Evolutionary conservation across 2,329 filamentous ascomycete species (phyloP).

Genomic region (Fusarium tricinctum): DNA sequence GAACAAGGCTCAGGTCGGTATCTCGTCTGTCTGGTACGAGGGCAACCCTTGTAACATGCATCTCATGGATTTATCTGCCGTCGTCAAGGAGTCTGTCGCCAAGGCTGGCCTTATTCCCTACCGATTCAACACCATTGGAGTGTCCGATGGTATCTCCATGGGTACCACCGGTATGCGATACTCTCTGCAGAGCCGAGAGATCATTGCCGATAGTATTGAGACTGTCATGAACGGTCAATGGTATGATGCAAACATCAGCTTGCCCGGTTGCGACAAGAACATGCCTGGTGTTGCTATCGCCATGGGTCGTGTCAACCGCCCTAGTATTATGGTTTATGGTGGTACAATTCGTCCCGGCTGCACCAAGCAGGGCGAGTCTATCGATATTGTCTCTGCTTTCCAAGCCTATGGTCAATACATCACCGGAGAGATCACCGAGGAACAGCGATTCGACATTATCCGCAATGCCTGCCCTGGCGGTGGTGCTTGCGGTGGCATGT

Average conservation of each 20-base stretch:
- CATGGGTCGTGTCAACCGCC: conserved; percentile 94
- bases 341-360: conserved; percentile 95
- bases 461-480: conserved; percentile 79
- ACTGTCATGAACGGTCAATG: conserved; percentile 99
- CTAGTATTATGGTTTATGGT: conserved; percentile 97
- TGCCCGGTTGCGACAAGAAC: conserved; percentile 99
- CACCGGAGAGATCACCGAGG: conserved; percentile 89
- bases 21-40: conserved; percentile 97
- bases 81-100: conserved; percentile 73
- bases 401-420: conserved; percentile 98
- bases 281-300: conserved; percentile 95
- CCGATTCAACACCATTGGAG: conserved; percentile 99
- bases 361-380: conserved; percentile 78
- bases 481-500: conserved; percentile 88
- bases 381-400: conserved; percentile 98
- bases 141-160: conserved; percentile 98
- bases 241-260: conserved; percentile 97
- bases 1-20: conserved; percentile 97
- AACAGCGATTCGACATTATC: conserved; percentile 94
- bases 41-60: conserved; percentile 99
- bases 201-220: conserved; percentile 98
- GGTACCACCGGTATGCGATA: conserved; percentile 97
- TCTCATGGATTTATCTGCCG: conserved; percentile 86
- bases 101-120: conserved; percentile 88
- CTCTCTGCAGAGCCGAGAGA: conserved; percentile 91